Evolutionary conservation across 2,329 filamentous ascomycete species (phyloP).

Genomic region (Arthrobotrys entomopaga): DNA sequence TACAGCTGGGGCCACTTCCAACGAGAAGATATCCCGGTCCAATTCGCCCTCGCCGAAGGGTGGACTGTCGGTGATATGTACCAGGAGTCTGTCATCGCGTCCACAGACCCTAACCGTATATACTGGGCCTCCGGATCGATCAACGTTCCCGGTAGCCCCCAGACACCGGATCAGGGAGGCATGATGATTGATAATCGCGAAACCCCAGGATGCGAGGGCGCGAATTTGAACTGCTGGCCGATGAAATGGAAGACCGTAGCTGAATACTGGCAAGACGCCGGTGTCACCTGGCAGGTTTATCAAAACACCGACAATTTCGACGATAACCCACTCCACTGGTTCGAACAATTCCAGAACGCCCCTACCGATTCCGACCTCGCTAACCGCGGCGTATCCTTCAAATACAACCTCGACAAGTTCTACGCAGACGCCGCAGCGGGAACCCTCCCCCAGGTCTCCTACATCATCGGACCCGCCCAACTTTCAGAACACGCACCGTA

Average conservation of each 20-base stretch:
- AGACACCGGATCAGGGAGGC: slow-evolving; percentile 63
- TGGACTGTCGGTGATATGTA: slow-evolving; percentile 71
- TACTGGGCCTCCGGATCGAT: slow-evolving; percentile 67
- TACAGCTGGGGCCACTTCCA: slow-evolving; percentile 59
- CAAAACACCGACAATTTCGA: slow-evolving; percentile 68
- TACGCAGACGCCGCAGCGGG: slow-evolving; percentile 66
- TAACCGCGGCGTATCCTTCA: slow-evolving; percentile 62
- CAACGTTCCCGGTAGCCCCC: slow-evolving; percentile 66
- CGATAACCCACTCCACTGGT: slow-evolving; percentile 68
- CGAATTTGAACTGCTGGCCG: slow-evolving; percentile 67
- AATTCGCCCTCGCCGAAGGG: slow-evolving; percentile 68
- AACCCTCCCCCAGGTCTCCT: slow-evolving; percentile 67
- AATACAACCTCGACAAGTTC: slow-evolving; percentile 64
- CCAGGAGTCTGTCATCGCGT: slow-evolving; percentile 67
- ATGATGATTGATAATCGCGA: slow-evolving; percentile 67
- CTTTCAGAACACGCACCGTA: slow-evolving; percentile 69
- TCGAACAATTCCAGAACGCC: slow-evolving; percentile 67
- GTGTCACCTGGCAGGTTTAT: slow-evolving; percentile 67
- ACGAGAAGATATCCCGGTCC: slow-evolving; percentile 67
- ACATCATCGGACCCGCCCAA: slow-evolving; percentile 66
- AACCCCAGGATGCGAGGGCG: slow-evolving; percentile 65
- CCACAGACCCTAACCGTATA: slow-evolving; percentile 68
- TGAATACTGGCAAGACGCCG: slow-evolving; percentile 66
- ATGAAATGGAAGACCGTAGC: slow-evolving; percentile 68
- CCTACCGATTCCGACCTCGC: slow-evolving; percentile 63